Conservation (phyloP, 1,139 yeast species). For the Pichia sp. region DNA sequence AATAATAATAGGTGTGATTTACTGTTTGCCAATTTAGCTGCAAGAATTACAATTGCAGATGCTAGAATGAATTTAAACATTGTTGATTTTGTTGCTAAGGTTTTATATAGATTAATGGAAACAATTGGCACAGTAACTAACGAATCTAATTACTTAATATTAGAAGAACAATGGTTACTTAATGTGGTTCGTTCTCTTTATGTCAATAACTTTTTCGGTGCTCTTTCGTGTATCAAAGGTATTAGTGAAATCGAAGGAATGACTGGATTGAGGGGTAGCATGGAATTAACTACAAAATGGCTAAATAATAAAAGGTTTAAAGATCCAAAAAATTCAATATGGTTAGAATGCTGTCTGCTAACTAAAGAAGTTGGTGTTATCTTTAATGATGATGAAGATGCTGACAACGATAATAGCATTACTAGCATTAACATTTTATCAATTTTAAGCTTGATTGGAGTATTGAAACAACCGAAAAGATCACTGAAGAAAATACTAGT, state of each 20-base stretch:
- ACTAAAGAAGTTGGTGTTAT: conserved; percentile 13
- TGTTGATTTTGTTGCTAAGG: conserved; percentile 42
- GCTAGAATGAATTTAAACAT: conserved; percentile 41
- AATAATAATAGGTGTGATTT: conserved; percentile 34
- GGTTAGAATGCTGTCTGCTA: conserved; percentile 8
- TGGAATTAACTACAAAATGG: conserved; percentile 37
- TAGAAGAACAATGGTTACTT: conserved; percentile 24
- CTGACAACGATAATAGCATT: background rate
- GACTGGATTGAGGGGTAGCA: conserved; percentile 22
- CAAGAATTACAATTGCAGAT: conserved; percentile 30
- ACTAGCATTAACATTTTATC: conserved; percentile 3
- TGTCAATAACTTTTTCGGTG: conserved; percentile 23
- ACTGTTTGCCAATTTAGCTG: conserved; percentile 19
- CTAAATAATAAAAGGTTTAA: conserved; percentile 31
- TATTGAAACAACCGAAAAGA: conserved; percentile 50
- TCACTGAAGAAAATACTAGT: conserved; percentile 52
- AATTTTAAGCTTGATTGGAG: conserved; percentile 29
- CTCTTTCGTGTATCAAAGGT: conserved; percentile 20
- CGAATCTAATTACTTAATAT: conserved; percentile 2
- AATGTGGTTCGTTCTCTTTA: conserved; percentile 19
- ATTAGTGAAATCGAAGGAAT: conserved; percentile 18
- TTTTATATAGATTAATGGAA: conserved; percentile 40
- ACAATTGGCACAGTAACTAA: conserved; percentile 16
- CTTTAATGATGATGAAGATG: background rate
- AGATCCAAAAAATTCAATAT: conserved; percentile 2